Base-by-base conservation (phyloP, 2,329 filamentous ascomycete genomes). In the Septoria linicola region DNA sequence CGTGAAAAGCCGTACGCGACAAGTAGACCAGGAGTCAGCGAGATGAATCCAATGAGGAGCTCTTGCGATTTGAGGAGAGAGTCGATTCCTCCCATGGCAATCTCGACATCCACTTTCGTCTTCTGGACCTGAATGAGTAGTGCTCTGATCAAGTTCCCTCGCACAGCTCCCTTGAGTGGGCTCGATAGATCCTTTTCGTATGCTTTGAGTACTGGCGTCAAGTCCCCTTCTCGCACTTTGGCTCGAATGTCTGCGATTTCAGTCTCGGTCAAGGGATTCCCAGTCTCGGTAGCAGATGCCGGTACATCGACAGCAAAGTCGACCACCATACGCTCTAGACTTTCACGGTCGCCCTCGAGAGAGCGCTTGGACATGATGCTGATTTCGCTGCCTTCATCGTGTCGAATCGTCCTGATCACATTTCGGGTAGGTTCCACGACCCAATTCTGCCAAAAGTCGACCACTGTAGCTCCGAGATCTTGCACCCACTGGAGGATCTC, bases 391-490 rank as follows among this genome's bases (percentile, higher is more conserved):
- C 84, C 87, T 63, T 88, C 84, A 64, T 97, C 89, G 68, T 97
- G 93, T 4, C 92, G 84, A 60, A 99, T 97, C 0, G 93, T 99
- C 41, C 86, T 84, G 51, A 99, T 81, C 14, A 99, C 79, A 67
- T 89, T 92, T 62, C 83, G 83, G 1, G 83, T 78, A 0, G 93
- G 93, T 58, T 95, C 87, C 8, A 99, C 75, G 2, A 99, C 87
- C 93, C 93, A 99, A 68, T 99, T 99, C 54, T 84, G 78, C 88
- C 91, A 96, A 67, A 99, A 99, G 69, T 95, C 92, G 47, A 88
- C 80, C 1, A 84, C 74, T 0, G 93, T 99, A 1, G 76, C 74
- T 6, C 89, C 92, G 20, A 96, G 73, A 58, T 93, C 87, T 30
- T 80, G 76, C 37, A 95, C 76, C 90, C 91, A 96, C 40, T 82